These are phyloP conservation scores for Podaxis pistillaris DNA, from an alignment of 768 basidiomycete species.

Conservation along the genomic window DNA sequence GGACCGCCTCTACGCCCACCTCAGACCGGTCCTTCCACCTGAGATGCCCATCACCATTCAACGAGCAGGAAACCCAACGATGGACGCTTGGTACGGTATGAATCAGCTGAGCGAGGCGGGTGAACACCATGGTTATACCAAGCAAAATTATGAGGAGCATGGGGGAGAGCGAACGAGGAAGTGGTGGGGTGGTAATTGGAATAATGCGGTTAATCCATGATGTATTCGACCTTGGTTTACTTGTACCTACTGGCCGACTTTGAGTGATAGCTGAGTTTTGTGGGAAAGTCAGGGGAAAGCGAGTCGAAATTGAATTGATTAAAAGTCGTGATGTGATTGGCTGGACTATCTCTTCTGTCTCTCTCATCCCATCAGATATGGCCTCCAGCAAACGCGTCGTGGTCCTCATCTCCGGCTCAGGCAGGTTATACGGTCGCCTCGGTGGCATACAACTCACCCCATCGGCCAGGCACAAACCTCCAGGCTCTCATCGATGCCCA, in stretches of 20 bases:
- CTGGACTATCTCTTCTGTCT: not conserved
- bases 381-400: constrained; percentile 31
- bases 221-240: not conserved
- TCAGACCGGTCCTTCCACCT: constrained; percentile 86
- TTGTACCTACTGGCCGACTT: not conserved
- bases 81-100: constrained; percentile 95
- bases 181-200: constrained; percentile 96
- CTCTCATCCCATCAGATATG: constrained; percentile 14
- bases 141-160: constrained; percentile 85
- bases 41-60: constrained; percentile 69
- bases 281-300: too few species aligned
- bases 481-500: constrained; percentile 94
- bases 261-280: not conserved
- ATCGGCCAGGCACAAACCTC: constrained; percentile 79
- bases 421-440: constrained; percentile 27
- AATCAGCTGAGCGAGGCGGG: constrained; percentile 64
- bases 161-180: constrained; percentile 83
- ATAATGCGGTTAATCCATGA: constrained; percentile 29
- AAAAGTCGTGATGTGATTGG: not conserved
- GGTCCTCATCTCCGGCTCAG: constrained; percentile 56
- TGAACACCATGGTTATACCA: constrained; percentile 62
- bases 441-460: constrained; percentile 5
- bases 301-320: not conserved
- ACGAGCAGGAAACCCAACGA: constrained; percentile 59
- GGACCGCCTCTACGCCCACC: constrained; percentile 62